These are phyloP conservation scores for Irineochytrium annulatum DNA, from an alignment of 192 early-diverging fungal genomes.

Conservation along the genomic window DNA sequence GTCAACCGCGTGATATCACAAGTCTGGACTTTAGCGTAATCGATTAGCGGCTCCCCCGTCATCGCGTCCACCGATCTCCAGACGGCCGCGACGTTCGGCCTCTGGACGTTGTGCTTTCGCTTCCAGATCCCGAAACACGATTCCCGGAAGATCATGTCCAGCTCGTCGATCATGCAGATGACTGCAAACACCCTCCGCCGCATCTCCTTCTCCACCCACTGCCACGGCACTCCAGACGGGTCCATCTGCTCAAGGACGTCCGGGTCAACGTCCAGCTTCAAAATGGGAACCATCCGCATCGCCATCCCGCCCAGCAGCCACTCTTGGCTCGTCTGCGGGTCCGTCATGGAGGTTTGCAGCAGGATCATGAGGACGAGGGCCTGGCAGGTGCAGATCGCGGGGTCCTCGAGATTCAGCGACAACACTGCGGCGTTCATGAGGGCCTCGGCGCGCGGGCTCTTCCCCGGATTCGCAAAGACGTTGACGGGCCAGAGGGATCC, in stretches of 20 bases:
- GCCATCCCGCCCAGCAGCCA: slow-evolving; percentile 2
- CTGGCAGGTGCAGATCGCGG: neutral
- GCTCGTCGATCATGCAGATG: neutral
- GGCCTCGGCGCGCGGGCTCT: neutral
- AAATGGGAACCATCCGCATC: neutral
- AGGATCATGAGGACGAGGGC: neutral
- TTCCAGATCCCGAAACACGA: neutral
- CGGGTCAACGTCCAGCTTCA: neutral
- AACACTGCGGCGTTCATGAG: neutral
- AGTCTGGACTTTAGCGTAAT: neutral
- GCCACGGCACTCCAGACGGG: neutral
- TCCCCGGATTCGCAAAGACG: neutral
- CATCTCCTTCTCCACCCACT: neutral
- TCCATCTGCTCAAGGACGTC: neutral
- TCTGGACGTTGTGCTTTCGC: neutral
- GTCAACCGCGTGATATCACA: neutral
- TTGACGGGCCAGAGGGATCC: neutral
- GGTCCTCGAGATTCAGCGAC: neutral
- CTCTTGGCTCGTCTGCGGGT: neutral
- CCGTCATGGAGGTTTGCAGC: neutral
- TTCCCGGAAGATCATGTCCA: neutral
- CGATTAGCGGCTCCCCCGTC: neutral
- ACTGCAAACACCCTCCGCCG: neutral
- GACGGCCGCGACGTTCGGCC: neutral
- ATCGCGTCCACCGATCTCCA: neutral